Conservation (phyloP, 2,329 filamentous ascomycete genomes). For the Claviceps maximensis region DNA sequence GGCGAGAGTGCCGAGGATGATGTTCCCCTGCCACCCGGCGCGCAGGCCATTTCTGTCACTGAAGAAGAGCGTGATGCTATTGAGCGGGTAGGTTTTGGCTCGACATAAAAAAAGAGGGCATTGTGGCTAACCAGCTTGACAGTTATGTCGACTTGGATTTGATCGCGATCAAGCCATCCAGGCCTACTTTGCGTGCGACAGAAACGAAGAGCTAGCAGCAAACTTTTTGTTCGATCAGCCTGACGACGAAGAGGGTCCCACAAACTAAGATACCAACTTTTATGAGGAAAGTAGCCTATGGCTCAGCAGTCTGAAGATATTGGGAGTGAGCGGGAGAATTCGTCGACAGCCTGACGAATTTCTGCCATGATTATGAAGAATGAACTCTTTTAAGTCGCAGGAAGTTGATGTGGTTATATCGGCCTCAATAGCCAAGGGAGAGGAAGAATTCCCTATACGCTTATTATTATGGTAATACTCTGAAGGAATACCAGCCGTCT, state of each 20-base stretch:
- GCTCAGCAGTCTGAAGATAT: not conserved
- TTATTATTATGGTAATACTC: not conserved
- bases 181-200: conserved; percentile 98
- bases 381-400: not conserved
- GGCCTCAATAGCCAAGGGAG: not conserved
- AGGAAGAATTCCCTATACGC: not conserved
- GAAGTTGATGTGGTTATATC: too few species aligned
- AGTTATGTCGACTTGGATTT: conserved; percentile 90
- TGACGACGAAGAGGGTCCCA: conserved; percentile 57
- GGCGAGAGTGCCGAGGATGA: conserved; percentile 82
- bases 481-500: not conserved
- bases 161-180: conserved; percentile 88
- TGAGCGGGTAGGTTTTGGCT: conserved; percentile 54
- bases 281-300: not conserved
- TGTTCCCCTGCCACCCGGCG: conserved; percentile 71
- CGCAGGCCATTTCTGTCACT: conserved; percentile 80
- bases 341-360: not conserved
- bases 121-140: not conserved
- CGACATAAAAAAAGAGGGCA: not conserved
- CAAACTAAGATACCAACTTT: conserved; percentile 23
- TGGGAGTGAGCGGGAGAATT: not conserved
- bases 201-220: conserved; percentile 95
- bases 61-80: conserved; percentile 96
- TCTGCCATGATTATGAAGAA: conserved; percentile 5
- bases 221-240: conserved; percentile 98